These are phyloP conservation scores for Agastache rugosa DNA, from an alignment of 257 asterid species.

Conservation along the genomic window DNA sequence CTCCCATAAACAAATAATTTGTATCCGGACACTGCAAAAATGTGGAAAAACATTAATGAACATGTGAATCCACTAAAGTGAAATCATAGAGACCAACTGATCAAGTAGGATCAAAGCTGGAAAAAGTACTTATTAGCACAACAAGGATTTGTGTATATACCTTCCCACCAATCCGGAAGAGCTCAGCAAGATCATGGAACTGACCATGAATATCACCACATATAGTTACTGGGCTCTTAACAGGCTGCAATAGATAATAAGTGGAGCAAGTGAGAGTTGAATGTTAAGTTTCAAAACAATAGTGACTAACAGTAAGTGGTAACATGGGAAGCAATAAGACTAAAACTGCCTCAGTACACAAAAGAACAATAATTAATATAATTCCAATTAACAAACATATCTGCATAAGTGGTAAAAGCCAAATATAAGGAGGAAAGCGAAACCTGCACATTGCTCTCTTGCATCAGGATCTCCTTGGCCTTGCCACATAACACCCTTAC, in stretches of 20 bases:
- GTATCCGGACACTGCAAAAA: slow-evolving; percentile 80
- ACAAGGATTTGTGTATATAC: slow-evolving; percentile 36
- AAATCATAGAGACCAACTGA: slow-evolving; percentile 16
- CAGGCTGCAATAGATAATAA: slow-evolving; percentile 63
- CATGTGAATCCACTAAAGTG: slow-evolving; percentile 23
- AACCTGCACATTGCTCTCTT: slow-evolving; percentile 84
- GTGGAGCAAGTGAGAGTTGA: slow-evolving; percentile 6
- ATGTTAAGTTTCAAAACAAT: slow-evolving; percentile 16
- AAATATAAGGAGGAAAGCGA: slow-evolving; percentile 10
- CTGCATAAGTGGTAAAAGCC: neutral
- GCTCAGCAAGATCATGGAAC: slow-evolving; percentile 91
- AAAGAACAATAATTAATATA: neutral
- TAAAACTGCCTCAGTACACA: slow-evolving; percentile 12
- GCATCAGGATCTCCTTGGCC: slow-evolving; percentile 81
- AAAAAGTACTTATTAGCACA: slow-evolving; percentile 21
- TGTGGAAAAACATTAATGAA: slow-evolving; percentile 35
- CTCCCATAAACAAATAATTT: slow-evolving; percentile 91
- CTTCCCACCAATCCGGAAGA: slow-evolving; percentile 86
- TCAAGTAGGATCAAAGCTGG: slow-evolving; percentile 12
- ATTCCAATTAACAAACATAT: slow-evolving; percentile 21
- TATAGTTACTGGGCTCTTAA: slow-evolving; percentile 87
- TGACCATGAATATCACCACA: slow-evolving; percentile 94
- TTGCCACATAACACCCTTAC: slow-evolving; percentile 72
- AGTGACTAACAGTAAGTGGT: neutral
- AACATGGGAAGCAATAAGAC: slow-evolving; percentile 15